Evolutionary conservation across 768 basidiomycete genomes (phyloP).

Genomic region (Amanita jacksonii): DNA sequence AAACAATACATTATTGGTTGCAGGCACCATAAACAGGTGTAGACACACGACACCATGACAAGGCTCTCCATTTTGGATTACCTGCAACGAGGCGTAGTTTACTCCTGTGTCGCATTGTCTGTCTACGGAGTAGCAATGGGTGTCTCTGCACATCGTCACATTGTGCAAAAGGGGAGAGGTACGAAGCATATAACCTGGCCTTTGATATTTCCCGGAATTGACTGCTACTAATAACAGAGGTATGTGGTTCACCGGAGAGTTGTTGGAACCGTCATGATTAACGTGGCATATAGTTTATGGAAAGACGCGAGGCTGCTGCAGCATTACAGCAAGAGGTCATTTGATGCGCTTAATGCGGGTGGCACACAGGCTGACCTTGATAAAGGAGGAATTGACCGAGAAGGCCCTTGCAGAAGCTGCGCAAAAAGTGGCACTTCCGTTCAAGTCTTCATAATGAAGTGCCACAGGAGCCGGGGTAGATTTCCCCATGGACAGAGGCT

Average conservation of each 20-base stretch:
- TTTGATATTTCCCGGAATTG: slow-evolving; percentile 7
- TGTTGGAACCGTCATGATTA: slow-evolving; percentile 3
- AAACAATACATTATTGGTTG: no score
- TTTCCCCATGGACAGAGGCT: no score
- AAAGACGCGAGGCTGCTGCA: slow-evolving; percentile 19
- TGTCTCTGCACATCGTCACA: slow-evolving; percentile 42
- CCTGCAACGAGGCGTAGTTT: slow-evolving; percentile 46
- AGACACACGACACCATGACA: not conserved
- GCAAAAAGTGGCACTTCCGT: slow-evolving; percentile 21
- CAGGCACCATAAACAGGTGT: no score
- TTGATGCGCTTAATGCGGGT: no score
- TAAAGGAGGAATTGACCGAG: slow-evolving; percentile 31
- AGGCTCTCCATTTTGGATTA: slow-evolving; percentile 31
- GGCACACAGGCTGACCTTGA: no score
- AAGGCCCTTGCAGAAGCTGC: slow-evolving; percentile 32
- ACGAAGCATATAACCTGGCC: slow-evolving; percentile 12
- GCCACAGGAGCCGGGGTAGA: no score
- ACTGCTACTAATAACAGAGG: slow-evolving; percentile 20
- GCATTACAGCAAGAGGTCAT: slow-evolving; percentile 21
- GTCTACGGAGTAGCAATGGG: slow-evolving; percentile 46
- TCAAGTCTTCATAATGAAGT: slow-evolving; percentile 9
- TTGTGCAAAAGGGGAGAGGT: slow-evolving; percentile 48
- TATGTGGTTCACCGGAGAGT: slow-evolving; percentile 12
- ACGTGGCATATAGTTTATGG: slow-evolving; percentile 21
- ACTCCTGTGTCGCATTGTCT: slow-evolving; percentile 40